phyloP scores from a whole-genome alignment of 257 asterid genomes.

The Plectranthus barbatus region DNA sequence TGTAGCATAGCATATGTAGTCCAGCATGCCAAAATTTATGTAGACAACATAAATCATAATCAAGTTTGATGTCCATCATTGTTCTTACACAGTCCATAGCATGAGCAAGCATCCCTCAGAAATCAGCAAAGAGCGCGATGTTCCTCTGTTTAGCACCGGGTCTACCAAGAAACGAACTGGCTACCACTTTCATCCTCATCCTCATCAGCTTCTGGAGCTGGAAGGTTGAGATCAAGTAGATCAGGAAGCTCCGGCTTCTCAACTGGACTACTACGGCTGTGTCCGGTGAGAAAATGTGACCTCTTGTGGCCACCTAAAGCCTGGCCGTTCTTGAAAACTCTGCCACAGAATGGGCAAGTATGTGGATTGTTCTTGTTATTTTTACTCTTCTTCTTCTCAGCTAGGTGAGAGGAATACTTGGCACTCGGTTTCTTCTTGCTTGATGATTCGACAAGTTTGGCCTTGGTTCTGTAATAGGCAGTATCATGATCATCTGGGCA shows the following conservation, averaged over 20 bases:
- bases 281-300: conserved; percentile 65
- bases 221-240: conserved; percentile 81
- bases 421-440: conserved; percentile 30
- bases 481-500: conserved; percentile 47
- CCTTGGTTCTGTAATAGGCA: conserved; percentile 17
- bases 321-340: conserved; percentile 64
- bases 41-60: background rate
- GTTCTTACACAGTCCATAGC: conserved; percentile 9
- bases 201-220: conserved; percentile 68
- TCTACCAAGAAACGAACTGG: conserved; percentile 32
- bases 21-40: background rate
- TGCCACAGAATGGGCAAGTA: conserved; percentile 67
- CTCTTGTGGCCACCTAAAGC: conserved; percentile 97
- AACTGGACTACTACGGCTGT: conserved; percentile 19
- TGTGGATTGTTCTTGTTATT: conserved; percentile 53
- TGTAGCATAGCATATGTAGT: no score
- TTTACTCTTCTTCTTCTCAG: conserved; percentile 36
- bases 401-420: conserved; percentile 20
- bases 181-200: conserved; percentile 33
- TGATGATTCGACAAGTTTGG: conserved; percentile 29
- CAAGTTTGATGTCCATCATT: background rate
- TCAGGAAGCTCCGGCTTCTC: conserved; percentile 24
- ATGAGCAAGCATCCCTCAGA: background rate
- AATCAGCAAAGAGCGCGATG: background rate
- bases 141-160: background rate